Evolutionary conservation across 1,139 yeast species (phyloP), one percentile per base, ranked within the genome.

Genomic region (Geotrichum klebahnii): DNA sequence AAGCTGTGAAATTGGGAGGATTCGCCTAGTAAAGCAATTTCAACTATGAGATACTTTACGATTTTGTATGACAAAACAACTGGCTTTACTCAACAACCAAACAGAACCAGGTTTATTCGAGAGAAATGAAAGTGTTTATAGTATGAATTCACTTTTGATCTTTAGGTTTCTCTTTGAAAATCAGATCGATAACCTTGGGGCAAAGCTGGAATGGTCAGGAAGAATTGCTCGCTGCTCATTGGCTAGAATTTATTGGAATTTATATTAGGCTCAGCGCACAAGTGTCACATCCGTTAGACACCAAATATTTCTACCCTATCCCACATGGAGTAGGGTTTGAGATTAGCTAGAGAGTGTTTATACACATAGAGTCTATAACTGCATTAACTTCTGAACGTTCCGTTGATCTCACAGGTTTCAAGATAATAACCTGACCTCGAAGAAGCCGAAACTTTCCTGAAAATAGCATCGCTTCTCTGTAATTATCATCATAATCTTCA

Each of bases 1-100:
- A 44, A 44, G 36, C 16, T 37, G 19, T n/a, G 14, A 31, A 44
- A 5, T 24, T 35, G 48, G 48, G 14, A 28, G 46, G 12, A 20
- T 31, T n/a, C 23, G 32, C n/a, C 19, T 12, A 14, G 32, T 8
- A 24, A n/a, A n/a, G 2, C 22, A 39, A 19, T 9, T 14, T n/a
- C 22, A 19, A 28, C 41, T 37, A 24, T 16, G 20, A n/a, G n/a
- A n/a, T n/a, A n/a, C n/a, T n/a, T n/a, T n/a, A n/a, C n/a, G n/a
- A n/a, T n/a, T n/a, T n/a, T n/a, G n/a, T n/a, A n/a, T n/a, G n/a
- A n/a, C n/a, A n/a, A n/a, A n/a, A n/a, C n/a, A n/a, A n/a, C n/a
- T n/a, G n/a, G n/a, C n/a, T n/a, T n/a, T n/a, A n/a, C n/a, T n/a
- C n/a, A n/a, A n/a, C n/a, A n/a, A n/a, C n/a, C n/a, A n/a, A n/a